Base-by-base conservation (phyloP, 306 rosid species). In the Geum urbanum region DNA sequence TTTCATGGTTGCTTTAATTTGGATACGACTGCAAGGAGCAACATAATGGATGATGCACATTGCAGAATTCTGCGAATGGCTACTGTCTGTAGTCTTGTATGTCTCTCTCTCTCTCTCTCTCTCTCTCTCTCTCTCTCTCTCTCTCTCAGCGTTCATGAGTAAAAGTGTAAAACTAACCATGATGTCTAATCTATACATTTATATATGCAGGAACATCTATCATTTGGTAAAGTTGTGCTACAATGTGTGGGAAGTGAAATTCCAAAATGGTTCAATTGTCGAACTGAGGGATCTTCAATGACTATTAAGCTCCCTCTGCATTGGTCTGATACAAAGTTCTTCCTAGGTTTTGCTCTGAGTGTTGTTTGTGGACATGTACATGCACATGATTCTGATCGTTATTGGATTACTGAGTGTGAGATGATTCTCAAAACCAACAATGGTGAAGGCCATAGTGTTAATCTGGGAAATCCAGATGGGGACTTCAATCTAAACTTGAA, bases 311-410 rank as follows among this genome's bases (percentile, higher is more conserved):
- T 70, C 45, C 71, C 75, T 12, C 27, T 22, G 19, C 9, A 24
- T 9, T 70, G 76, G 80, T 50, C 4, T 51, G 56, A 22, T 24
- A 0, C 20, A 11, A 43, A 54, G 37, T 1, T 32, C 9, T 63
- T 76, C 71, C 18, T 77, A 67, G 80, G 80, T 57, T 64, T 77
- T 7, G 55, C 76, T 54, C 35, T 77, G 3, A 71, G 72, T 24
- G 40, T 6, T 16, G 76, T 69, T 47, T 46, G 49, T 45, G 13
- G 8, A 45, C 37, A 24, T 24, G 27, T 2, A 24, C 27, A 24
- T 32, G 37, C 37, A 32, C 37, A 32, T 32, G 37, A 32, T 32
- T 32, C 37, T 32, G 37, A 32, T 32, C 2, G 3, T 3, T 32
- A 32, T 32, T 32, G 37, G 37, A 32, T 32, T 32, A 32, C 37